Evolutionary conservation across 805 yeast species (phyloP).

Genomic region (Suhomyces prunicola): DNA sequence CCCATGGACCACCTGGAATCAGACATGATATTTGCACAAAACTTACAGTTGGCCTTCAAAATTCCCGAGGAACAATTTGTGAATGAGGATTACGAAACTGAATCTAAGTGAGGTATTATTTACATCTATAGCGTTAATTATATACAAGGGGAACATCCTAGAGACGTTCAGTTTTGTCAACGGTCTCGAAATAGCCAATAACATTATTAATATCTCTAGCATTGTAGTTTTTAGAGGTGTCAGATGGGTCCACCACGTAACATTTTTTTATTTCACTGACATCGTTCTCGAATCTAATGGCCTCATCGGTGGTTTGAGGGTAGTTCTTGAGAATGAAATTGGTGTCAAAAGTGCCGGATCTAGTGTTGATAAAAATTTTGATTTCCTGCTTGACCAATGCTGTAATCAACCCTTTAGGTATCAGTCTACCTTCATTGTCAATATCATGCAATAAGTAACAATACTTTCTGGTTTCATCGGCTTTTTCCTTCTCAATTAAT

Average conservation of each 20-base stretch:
- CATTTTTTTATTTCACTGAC: slow-evolving; percentile 48
- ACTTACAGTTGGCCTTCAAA: slow-evolving; percentile 50
- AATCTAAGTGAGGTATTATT: not conserved
- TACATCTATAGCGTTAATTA: not conserved
- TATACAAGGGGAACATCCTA: not conserved
- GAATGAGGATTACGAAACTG: not conserved
- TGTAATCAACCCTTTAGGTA: slow-evolving; percentile 48
- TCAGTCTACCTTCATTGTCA: slow-evolving; percentile 21
- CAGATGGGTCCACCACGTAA: slow-evolving; percentile 26
- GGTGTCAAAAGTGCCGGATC: slow-evolving; percentile 40
- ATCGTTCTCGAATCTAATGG: slow-evolving; percentile 71
- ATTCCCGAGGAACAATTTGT: slow-evolving; percentile 70
- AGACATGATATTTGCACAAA: slow-evolving; percentile 63
- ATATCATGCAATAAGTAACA: slow-evolving; percentile 51
- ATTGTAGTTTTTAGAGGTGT: slow-evolving; percentile 16
- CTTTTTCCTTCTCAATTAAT: slow-evolving; percentile 46
- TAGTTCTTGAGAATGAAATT: slow-evolving; percentile 53
- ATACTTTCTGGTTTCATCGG: slow-evolving; percentile 44
- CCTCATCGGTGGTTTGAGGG: slow-evolving; percentile 62
- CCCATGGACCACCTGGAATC: slow-evolving; percentile 72
- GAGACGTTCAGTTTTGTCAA: slow-evolving; percentile 41
- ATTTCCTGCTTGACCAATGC: slow-evolving; percentile 45
- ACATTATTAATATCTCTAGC: slow-evolving; percentile 42
- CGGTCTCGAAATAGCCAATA: slow-evolving; percentile 63
- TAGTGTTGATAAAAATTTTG: slow-evolving; percentile 30